Evolutionary conservation across 139 green algal species (phyloP), one percentile per base, ranked within the genome.

Genomic region (Closterium sp.): DNA sequence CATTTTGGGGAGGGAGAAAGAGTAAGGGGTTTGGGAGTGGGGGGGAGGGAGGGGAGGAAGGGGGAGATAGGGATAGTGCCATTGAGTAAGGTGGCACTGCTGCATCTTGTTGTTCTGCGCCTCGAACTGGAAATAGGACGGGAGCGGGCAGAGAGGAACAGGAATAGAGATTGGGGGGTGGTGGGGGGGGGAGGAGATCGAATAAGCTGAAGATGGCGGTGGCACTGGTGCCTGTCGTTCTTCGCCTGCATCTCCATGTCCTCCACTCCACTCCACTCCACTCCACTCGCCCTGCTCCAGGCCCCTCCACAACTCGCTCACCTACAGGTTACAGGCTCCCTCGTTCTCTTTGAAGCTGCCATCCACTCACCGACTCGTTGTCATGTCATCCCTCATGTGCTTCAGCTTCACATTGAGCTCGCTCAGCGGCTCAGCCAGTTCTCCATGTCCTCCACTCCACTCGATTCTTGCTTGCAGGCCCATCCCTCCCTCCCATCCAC

Each of bases 341-440:
- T n/a, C n/a, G n/a, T n/a, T n/a, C n/a, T n/a, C n/a, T n/a, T n/a
- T n/a, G n/a, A n/a, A n/a, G n/a, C n/a, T n/a, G n/a, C n/a, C n/a
- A n/a, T 16, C 55, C 55, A 76, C 55, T 10, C 55, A 76, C 55
- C 55, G 55, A 76, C 25, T 28, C n/a, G n/a, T n/a, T n/a, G n/a
- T n/a, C n/a, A 94, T 95, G 9, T 94, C 92, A n/a, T 91, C 31
- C 0, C 92, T 31, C 92, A 94, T 94, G 92, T 94, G 92, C 21
- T 30, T 92, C 1, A 94, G 92, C 55, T 94, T 94, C 25, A 93
- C n/a, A 43, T 94, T 88, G 92, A 94, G n/a, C n/a, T n/a, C n/a
- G n/a, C n/a, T n/a, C n/a, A 94, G 8, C 93, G n/a, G 33, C 35
- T 28, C 32, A 94, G 64, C 85, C 87, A 90, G 12, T 94, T 94